A percentile compares a stretch with the other conserved stretches of the same genome.
These are phyloP conservation scores for Perkinsus olseni DNA, from an alignment of 169 alveolate species.

Conservation along the genomic window DNA sequence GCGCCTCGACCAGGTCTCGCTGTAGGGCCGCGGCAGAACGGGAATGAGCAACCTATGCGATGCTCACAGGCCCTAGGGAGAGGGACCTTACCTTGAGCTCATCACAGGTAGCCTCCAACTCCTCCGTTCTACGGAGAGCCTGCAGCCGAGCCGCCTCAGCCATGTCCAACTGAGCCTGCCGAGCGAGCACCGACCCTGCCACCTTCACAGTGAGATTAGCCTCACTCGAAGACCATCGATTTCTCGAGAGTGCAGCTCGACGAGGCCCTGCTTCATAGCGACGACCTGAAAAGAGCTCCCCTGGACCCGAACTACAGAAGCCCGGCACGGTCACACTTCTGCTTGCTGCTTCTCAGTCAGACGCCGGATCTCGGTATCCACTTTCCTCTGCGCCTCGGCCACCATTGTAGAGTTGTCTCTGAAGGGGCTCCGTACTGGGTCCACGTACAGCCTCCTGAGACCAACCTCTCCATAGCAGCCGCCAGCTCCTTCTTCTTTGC, in stretches of 20 bases:
- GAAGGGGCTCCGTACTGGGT: not conserved
- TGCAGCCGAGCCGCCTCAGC: not conserved
- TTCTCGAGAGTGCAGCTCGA: not conserved
- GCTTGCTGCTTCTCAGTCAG: not conserved
- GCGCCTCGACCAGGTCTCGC: not conserved
- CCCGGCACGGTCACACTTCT: no score
- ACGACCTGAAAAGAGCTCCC: no score
- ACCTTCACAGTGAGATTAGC: not conserved
- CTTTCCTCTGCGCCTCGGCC: not conserved
- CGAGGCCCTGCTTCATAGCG: not conserved
- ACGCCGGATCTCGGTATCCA: not conserved
- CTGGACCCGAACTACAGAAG: no score
- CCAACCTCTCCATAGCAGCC: not conserved
- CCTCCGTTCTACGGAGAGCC: not conserved
- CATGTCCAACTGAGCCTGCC: not conserved
- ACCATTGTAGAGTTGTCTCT: not conserved
- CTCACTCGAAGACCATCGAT: not conserved
- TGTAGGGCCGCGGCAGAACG: not conserved
- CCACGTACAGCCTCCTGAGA: not conserved
- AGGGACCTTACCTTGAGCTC: not conserved
- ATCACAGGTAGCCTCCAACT: not conserved
- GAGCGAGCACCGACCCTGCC: not conserved
- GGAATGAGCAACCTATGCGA: not conserved
- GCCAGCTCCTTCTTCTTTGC: not conserved
- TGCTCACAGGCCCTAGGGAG: not conserved